phyloP scores from a whole-genome alignment of 345 rosid species.

The Excoecaria cochinchinensis region DNA sequence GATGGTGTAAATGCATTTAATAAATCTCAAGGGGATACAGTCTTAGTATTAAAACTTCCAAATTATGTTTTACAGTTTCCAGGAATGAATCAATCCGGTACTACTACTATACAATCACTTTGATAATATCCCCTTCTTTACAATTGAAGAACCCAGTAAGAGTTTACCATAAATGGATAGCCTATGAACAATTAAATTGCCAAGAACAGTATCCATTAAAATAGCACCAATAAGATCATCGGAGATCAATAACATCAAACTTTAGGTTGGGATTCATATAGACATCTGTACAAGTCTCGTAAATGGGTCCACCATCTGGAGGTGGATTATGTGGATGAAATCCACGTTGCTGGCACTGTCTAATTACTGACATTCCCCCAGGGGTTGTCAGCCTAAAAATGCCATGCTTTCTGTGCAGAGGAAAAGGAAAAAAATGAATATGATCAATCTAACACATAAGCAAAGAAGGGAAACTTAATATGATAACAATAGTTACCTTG shows the following conservation, averaged over 20 bases:
- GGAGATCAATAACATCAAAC: constrained; percentile 85
- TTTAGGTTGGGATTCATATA: constrained; percentile 80
- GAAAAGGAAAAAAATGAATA: not conserved
- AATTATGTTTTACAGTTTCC: constrained; percentile 1
- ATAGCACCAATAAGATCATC: constrained; percentile 37
- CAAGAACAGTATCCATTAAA: not conserved
- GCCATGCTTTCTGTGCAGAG: constrained; percentile 60
- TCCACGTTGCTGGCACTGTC: constrained; percentile 86
- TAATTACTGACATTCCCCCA: constrained; percentile 88
- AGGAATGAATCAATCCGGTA: not conserved
- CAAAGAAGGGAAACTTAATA: not conserved
- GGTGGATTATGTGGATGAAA: constrained; percentile 83
- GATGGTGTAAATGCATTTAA: not conserved
- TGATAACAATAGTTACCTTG: constrained; percentile 44
- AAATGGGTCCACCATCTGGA: constrained; percentile 83
- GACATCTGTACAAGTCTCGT: constrained; percentile 77
- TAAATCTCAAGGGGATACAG: not conserved
- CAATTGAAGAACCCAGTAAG: not conserved
- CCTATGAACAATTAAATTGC: constrained; percentile 21
- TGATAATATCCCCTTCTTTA: not conserved
- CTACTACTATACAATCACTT: not conserved
- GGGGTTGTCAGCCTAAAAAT: constrained; percentile 89
- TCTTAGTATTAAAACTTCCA: not conserved
- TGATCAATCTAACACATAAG: not conserved
- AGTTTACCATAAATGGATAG: constrained; percentile 4